These are phyloP conservation scores for Suillus weaverae DNA, from an alignment of 768 basidiomycete species.

Conservation along the genomic window DNA sequence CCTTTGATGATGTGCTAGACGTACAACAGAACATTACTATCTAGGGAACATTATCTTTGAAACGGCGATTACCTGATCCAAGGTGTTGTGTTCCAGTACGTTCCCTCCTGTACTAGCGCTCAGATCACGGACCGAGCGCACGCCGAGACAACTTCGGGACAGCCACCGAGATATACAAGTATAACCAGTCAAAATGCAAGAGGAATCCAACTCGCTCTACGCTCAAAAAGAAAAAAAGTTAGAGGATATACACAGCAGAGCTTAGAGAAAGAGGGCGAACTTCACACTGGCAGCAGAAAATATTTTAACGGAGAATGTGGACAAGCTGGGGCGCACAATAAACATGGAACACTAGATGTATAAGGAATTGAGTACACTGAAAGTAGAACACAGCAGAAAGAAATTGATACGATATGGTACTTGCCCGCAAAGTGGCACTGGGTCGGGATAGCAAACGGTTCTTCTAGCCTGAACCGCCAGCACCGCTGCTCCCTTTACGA, in stretches of 20 bases:
- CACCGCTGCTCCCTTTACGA: slow-evolving; percentile 47
- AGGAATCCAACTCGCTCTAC: background rate
- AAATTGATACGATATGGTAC: background rate
- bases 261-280: background rate
- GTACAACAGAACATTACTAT: background rate
- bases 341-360: background rate
- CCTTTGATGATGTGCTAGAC: background rate
- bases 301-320: background rate
- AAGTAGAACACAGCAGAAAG: background rate
- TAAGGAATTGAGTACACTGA: background rate
- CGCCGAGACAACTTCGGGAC: background rate
- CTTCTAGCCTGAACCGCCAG: slow-evolving; percentile 8
- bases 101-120: background rate
- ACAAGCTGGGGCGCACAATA: background rate
- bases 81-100: background rate
- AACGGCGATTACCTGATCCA: background rate
- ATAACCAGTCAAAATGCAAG: background rate
- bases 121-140: background rate
- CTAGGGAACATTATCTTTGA: background rate
- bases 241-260: background rate
- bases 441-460: background rate
- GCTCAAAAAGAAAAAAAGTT: background rate
- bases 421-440: background rate
- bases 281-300: background rate
- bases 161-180: background rate